Evolutionary conservation across 2,329 filamentous ascomycete genomes (phyloP).

Genomic region (Chrysoporthe austroafricana): DNA sequence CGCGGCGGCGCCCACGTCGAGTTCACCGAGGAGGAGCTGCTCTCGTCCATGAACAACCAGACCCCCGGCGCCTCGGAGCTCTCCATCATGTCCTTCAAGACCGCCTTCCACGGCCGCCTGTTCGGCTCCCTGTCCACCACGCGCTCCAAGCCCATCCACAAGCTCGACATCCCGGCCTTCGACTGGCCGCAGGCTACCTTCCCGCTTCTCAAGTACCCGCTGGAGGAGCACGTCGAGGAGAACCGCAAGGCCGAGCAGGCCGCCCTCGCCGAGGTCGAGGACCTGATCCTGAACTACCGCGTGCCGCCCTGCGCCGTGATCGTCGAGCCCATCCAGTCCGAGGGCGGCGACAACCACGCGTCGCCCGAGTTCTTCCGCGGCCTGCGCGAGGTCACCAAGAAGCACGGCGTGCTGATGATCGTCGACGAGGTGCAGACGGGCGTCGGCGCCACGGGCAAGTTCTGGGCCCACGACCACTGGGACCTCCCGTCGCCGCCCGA

Average conservation of each 20-base stretch:
- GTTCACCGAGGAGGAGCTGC: slow-evolving; percentile 77
- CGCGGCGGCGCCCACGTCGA: slow-evolving; percentile 78
- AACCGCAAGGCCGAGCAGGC: slow-evolving; percentile 82
- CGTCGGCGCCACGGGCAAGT: slow-evolving; percentile 88
- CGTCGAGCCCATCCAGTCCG: slow-evolving; percentile 89
- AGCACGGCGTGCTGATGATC: slow-evolving; percentile 80
- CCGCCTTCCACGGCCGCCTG: slow-evolving; percentile 86
- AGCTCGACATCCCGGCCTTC: slow-evolving; percentile 91
- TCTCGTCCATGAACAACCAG: slow-evolving; percentile 79
- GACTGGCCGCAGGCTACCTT: slow-evolving; percentile 94
- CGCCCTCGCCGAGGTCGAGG: slow-evolving; percentile 81
- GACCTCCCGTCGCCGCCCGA: slow-evolving; percentile 77
- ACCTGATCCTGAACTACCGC: slow-evolving; percentile 78
- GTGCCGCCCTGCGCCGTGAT: slow-evolving; percentile 80
- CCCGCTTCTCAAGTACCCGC: slow-evolving; percentile 83
- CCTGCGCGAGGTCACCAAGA: slow-evolving; percentile 77
- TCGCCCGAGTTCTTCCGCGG: slow-evolving; percentile 85
- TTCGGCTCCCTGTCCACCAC: slow-evolving; percentile 89
- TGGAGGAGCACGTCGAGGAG: slow-evolving; percentile 77
- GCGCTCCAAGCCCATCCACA: slow-evolving; percentile 91
- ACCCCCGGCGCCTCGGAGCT: slow-evolving; percentile 73
- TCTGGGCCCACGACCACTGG: slow-evolving; percentile 98
- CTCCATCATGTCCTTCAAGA: slow-evolving; percentile 87
- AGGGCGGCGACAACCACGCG: slow-evolving; percentile 94
- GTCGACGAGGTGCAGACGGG: slow-evolving; percentile 95